Conservation (phyloP, 2,329 filamentous ascomycete species). For the Rutstroemia sp. region DNA sequence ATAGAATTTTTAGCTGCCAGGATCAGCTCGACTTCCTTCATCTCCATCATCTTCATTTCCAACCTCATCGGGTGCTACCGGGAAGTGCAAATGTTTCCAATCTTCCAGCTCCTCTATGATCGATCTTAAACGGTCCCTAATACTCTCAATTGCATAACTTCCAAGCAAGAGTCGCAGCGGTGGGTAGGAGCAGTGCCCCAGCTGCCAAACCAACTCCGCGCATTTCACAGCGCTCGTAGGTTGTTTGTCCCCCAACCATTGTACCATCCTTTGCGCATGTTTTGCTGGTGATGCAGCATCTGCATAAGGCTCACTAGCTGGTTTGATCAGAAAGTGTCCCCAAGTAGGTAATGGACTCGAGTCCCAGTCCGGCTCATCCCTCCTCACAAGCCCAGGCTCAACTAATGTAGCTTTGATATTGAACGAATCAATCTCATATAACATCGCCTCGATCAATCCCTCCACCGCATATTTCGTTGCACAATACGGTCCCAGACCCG, state of each 20-base stretch:
- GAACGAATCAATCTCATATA: constrained; percentile 88
- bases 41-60: constrained; percentile 28
- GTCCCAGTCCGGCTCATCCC: constrained; percentile 65
- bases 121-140: constrained; percentile 78
- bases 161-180: constrained; percentile 81
- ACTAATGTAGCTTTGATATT: constrained; percentile 92
- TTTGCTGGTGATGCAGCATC: constrained; percentile 72
- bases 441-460: constrained; percentile 89
- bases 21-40: constrained; percentile 15
- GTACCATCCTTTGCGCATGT: constrained; percentile 84
- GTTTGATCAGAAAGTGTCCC: constrained; percentile 88
- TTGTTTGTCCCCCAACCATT: constrained; percentile 89
- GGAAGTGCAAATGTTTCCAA: constrained; percentile 80
- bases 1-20: constrained; percentile 6
- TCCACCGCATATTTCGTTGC: constrained; percentile 97
- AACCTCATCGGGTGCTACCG: constrained; percentile 36
- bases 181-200: constrained; percentile 91
- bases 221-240: constrained; percentile 90
- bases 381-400: constrained; percentile 78
- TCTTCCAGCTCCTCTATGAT: constrained; percentile 94
- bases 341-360: constrained; percentile 62
- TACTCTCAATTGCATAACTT: constrained; percentile 92
- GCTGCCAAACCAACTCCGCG: constrained; percentile 87
- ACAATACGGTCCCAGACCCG: constrained; percentile 87
- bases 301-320: constrained; percentile 73